Conservation (phyloP, 2,329 filamentous ascomycete genomes). For the Penicillium freii region DNA sequence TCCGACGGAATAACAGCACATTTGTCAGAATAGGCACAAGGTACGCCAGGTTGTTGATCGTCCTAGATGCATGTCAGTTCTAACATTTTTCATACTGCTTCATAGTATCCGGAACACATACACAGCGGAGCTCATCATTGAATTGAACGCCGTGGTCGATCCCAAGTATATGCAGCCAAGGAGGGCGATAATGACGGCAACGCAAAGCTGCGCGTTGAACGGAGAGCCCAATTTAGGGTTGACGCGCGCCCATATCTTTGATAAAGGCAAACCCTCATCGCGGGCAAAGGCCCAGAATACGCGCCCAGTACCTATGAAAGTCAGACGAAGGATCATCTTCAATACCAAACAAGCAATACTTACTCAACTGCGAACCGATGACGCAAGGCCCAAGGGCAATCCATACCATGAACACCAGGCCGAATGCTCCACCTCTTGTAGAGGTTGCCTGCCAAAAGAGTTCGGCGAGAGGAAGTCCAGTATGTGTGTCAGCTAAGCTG, state of each 20-base stretch:
- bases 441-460: constrained; percentile 61
- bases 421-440: constrained; percentile 51
- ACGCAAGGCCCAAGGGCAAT: constrained; percentile 35
- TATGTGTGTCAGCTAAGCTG: constrained; percentile 38
- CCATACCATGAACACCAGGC: constrained; percentile 47
- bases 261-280: constrained; percentile 47
- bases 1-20: constrained; percentile 45
- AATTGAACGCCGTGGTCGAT: constrained; percentile 65
- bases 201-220: constrained; percentile 56
- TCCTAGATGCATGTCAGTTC: constrained; percentile 28
- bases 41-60: constrained; percentile 49
- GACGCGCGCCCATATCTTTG: constrained; percentile 43
- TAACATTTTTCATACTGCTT: neutral
- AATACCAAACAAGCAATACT: constrained; percentile 36
- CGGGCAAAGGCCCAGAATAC: constrained; percentile 61
- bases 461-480: constrained; percentile 62
- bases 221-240: constrained; percentile 44
- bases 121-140: constrained; percentile 38
- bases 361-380: constrained; percentile 36
- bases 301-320: constrained; percentile 47
- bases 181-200: constrained; percentile 51
- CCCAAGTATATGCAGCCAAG: constrained; percentile 66
- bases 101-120: neutral
- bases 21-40: constrained; percentile 49
- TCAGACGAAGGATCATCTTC: neutral